phyloP scores from a whole-genome alignment of 2,329 filamentous ascomycete species.

The Tolypocladium amazonense region DNA sequence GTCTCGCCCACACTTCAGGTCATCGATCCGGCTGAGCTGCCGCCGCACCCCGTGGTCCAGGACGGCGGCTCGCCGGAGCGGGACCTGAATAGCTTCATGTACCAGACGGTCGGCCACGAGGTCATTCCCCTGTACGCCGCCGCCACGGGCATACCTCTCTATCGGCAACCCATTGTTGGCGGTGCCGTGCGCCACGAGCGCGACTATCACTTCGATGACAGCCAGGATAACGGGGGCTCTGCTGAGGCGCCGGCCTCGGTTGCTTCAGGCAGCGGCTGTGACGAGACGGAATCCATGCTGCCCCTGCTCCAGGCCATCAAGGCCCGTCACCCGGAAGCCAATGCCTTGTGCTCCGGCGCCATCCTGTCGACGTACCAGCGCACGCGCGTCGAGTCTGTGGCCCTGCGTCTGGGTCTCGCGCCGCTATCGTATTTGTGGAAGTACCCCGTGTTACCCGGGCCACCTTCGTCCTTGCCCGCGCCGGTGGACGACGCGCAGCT shows the following conservation, averaged over 20 bases:
- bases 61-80: slow-evolving; percentile 13
- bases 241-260: slow-evolving; percentile 8
- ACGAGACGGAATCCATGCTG: slow-evolving; percentile 85
- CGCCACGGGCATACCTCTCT: slow-evolving; percentile 73
- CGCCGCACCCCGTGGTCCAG: not conserved
- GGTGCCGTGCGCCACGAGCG: slow-evolving; percentile 57
- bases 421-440: slow-evolving; percentile 90
- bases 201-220: slow-evolving; percentile 47
- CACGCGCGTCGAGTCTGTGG: slow-evolving; percentile 88
- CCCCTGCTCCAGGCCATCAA: slow-evolving; percentile 61
- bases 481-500: slow-evolving; percentile 41
- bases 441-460: slow-evolving; percentile 60
- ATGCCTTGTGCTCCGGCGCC: slow-evolving; percentile 82
- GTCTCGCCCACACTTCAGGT: slow-evolving; percentile 1
- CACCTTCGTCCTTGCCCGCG: slow-evolving; percentile 3
- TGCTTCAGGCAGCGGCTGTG: slow-evolving; percentile 24
- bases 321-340: slow-evolving; percentile 62
- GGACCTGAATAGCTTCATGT: slow-evolving; percentile 96
- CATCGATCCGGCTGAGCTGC: slow-evolving; percentile 9
- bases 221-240: slow-evolving; percentile 1
- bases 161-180: slow-evolving; percentile 67
- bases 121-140: slow-evolving; percentile 75
- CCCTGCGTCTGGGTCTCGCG: slow-evolving; percentile 67
- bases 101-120: slow-evolving; percentile 89
- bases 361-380: slow-evolving; percentile 94